These are phyloP conservation scores for Aphanomyces cochlioides DNA, from an alignment of 352 stramenopile species.

Conservation along the genomic window DNA sequence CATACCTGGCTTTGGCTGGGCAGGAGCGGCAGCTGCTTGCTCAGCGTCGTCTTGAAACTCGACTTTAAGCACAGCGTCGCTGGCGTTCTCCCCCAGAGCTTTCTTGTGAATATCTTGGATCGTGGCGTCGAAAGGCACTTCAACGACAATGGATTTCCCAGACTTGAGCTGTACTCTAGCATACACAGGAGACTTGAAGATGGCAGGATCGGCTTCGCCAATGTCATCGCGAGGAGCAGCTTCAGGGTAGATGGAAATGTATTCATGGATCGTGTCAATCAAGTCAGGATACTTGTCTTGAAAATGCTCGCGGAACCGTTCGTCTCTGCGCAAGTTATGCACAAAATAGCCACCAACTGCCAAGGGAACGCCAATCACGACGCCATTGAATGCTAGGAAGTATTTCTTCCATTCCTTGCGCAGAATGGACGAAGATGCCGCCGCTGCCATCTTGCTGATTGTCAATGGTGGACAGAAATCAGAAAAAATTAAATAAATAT, in stretches of 20 bases:
- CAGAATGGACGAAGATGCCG: slow-evolving; percentile 1
- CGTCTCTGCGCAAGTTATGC: slow-evolving; percentile 78
- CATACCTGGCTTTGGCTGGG: too few species aligned
- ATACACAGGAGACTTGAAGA: slow-evolving; percentile 35
- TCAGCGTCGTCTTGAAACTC: slow-evolving; percentile 59
- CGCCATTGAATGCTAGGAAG: slow-evolving; percentile 67
- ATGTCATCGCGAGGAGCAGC: slow-evolving; percentile 59
- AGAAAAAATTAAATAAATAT: too few species aligned
- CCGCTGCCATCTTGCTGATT: background rate
- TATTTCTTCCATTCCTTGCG: slow-evolving; percentile 45
- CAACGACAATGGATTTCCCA: slow-evolving; percentile 45
- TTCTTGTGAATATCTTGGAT: slow-evolving; percentile 62
- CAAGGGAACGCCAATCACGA: slow-evolving; percentile 75
- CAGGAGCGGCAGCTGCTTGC: background rate
- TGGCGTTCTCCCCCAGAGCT: slow-evolving; percentile 46
- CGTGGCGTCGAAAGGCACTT: slow-evolving; percentile 51
- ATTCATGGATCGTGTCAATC: slow-evolving; percentile 59
- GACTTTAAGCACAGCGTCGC: slow-evolving; percentile 58
- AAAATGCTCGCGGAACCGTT: slow-evolving; percentile 83
- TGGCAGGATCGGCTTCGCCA: slow-evolving; percentile 35
- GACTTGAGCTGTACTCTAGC: slow-evolving; percentile 61
- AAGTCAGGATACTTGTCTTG: slow-evolving; percentile 77
- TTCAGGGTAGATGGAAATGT: slow-evolving; percentile 55
- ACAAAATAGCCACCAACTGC: slow-evolving; percentile 64
- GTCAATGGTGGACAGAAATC: slow-evolving; percentile 15